Percentiles rank a stretch among this genome's conserved stretches.
Evolutionary conservation across 305 asterid species (phyloP).

Genomic region (Lippia alba): DNA sequence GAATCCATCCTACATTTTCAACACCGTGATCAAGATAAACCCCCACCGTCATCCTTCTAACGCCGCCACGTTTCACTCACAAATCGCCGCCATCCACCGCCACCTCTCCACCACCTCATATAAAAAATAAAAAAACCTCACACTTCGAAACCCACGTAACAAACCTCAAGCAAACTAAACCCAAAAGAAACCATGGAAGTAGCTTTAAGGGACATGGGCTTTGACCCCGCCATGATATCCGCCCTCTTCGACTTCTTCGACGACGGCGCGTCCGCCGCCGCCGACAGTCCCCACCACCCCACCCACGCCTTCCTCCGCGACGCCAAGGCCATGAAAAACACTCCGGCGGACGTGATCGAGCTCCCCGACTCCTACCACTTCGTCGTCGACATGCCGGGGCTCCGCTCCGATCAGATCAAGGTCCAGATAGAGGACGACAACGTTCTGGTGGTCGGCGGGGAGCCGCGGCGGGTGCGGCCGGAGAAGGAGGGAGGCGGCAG

Average conservation of each 20-base stretch:
- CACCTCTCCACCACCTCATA: not conserved
- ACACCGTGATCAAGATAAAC: too few species aligned
- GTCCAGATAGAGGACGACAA: slow-evolving; percentile 43
- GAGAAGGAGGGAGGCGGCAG: slow-evolving; percentile 35
- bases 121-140: not conserved
- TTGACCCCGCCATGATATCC: slow-evolving; percentile 34
- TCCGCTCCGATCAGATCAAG: slow-evolving; percentile 37
- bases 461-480: slow-evolving; percentile 36
- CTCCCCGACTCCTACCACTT: slow-evolving; percentile 35
- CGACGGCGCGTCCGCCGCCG: slow-evolving; percentile 24
- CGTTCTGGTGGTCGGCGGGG: slow-evolving; percentile 42
- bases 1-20: too few species aligned
- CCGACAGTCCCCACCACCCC: slow-evolving; percentile 34
- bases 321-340: slow-evolving; percentile 42
- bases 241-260: slow-evolving; percentile 45
- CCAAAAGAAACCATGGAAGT: slow-evolving; percentile 11
- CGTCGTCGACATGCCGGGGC: slow-evolving; percentile 44
- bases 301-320: slow-evolving; percentile 40
- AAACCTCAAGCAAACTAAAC: not conserved
- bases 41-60: not conserved
- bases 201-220: slow-evolving; percentile 37
- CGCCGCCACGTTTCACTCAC: slow-evolving; percentile 8
- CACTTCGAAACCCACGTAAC: slow-evolving; percentile 6
- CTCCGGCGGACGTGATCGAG: slow-evolving; percentile 44
- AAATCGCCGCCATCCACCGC: not conserved